Conservation (phyloP, 805 yeast genomes). For the Nakazawaea peltata region DNA sequence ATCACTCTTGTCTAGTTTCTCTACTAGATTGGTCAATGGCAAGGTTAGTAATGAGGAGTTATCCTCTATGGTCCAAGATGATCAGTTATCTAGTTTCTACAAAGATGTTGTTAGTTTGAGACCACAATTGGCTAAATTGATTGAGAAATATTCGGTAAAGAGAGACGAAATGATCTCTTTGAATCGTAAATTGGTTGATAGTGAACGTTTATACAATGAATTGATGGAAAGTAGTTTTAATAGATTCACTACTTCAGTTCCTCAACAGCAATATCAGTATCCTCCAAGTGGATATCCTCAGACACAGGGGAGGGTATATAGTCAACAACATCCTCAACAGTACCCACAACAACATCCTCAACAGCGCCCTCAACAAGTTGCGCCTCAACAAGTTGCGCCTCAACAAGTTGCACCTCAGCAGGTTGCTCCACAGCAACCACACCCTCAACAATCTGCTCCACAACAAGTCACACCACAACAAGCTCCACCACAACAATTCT, state of each 20-base stretch:
- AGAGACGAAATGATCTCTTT: conserved; percentile 71
- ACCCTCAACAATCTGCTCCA: background rate
- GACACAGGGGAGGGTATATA: too few relatives aligned
- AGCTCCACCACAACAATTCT: conserved; percentile 2
- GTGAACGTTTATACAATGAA: conserved; percentile 62
- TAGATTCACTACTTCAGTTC: conserved; percentile 8
- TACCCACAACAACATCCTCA: conserved; percentile 8
- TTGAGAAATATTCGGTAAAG: conserved; percentile 71
- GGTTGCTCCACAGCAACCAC: background rate
- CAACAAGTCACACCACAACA: background rate
- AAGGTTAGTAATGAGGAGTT: conserved; percentile 23
- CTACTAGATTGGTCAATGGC: conserved; percentile 26
- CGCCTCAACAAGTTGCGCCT: conserved; percentile 19
- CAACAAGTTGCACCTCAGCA: background rate
- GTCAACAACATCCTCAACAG: conserved; percentile 31
- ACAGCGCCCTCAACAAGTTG: conserved; percentile 23
- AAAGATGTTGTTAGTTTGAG: conserved; percentile 67
- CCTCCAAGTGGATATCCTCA: conserved; percentile 32
- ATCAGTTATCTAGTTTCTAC: conserved; percentile 62
- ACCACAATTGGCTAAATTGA: conserved; percentile 62
- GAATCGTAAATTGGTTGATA: conserved; percentile 61
- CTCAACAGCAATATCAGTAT: conserved; percentile 11
- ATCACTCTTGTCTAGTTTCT: conserved; percentile 36
- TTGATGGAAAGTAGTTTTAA: conserved; percentile 47
- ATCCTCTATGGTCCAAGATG: conserved; percentile 36